Conservation (phyloP, 306 rosid species). For the Rosa rugosa region DNA sequence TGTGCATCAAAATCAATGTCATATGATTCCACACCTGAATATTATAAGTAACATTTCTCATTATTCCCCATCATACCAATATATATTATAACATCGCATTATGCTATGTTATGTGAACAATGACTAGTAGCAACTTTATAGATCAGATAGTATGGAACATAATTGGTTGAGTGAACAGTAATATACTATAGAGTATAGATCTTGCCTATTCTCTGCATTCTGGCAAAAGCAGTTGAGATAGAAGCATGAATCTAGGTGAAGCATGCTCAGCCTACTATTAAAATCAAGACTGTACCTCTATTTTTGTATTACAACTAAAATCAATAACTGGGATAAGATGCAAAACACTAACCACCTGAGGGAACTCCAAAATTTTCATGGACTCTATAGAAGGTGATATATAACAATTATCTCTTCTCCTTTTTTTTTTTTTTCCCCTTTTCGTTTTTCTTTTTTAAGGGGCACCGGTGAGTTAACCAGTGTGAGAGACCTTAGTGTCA, state of each 20-base stretch:
- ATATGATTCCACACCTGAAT: conserved; percentile 80
- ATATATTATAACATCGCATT: not conserved
- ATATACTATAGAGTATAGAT: not conserved
- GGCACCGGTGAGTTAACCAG: not conserved
- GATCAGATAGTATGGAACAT: not conserved
- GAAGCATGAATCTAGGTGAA: not conserved
- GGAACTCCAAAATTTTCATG: not conserved
- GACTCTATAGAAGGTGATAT: not conserved
- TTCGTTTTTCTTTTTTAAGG: not conserved
- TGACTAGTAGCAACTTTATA: not conserved
- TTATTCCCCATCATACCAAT: conserved; percentile 3
- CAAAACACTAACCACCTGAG: not conserved
- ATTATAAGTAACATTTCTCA: conserved; percentile 4
- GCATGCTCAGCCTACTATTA: not conserved
- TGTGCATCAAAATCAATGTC: conserved; percentile 85
- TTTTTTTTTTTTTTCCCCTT: not conserved
- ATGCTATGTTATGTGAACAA: not conserved
- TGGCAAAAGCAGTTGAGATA: not conserved
- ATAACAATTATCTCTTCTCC: not conserved
- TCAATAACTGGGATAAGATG: not conserved
- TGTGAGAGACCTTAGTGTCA: not conserved
- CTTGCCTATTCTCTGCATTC: not conserved
- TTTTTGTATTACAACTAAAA: not conserved
- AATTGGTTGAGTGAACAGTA: not conserved
- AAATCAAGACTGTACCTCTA: not conserved